phyloP scores from a whole-genome alignment of 2,329 filamentous ascomycete genomes.

The Xylariaceae sp. region DNA sequence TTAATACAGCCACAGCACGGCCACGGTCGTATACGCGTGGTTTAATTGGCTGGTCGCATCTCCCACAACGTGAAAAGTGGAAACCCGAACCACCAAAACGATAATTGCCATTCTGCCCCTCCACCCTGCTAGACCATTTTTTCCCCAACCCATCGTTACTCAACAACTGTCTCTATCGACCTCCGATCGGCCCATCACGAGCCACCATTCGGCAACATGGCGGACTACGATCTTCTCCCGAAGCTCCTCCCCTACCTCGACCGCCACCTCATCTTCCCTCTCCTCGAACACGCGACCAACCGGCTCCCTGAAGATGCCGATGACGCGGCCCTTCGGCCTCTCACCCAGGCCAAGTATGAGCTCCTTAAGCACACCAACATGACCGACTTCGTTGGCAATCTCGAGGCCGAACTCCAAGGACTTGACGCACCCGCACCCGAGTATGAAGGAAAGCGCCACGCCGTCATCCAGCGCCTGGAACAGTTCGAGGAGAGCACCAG shows the following conservation, averaged over 20 bases:
- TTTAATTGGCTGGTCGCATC: constrained; percentile 9
- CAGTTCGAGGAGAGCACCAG: constrained; percentile 80
- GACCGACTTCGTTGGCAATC: constrained; percentile 91
- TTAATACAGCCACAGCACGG: background rate
- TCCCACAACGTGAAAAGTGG: constrained; percentile 19
- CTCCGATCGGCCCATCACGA: constrained; percentile 4
- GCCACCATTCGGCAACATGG: constrained; percentile 45
- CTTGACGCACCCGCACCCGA: constrained; percentile 73
- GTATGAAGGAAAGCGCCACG: constrained; percentile 82
- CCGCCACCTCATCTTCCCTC: constrained; percentile 91
- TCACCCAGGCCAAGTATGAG: constrained; percentile 83
- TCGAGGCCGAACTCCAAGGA: constrained; percentile 85
- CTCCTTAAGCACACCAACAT: constrained; percentile 97
- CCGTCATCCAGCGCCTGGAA: constrained; percentile 77
- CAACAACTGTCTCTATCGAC: background rate
- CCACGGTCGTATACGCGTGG: background rate
- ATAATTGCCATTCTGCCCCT: constrained; percentile 17
- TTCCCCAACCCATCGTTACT: constrained; percentile 10
- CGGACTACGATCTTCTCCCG: constrained; percentile 74
- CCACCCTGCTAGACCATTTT: constrained; percentile 15
- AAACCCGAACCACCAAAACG: constrained; percentile 19
- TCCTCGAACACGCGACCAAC: constrained; percentile 84
- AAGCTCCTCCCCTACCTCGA: constrained; percentile 90
- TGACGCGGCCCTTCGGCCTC: constrained; percentile 56
- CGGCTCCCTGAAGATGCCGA: constrained; percentile 71